Conservation (phyloP, 2,329 filamentous ascomycete species). For the Penicillium griseofulvum region DNA sequence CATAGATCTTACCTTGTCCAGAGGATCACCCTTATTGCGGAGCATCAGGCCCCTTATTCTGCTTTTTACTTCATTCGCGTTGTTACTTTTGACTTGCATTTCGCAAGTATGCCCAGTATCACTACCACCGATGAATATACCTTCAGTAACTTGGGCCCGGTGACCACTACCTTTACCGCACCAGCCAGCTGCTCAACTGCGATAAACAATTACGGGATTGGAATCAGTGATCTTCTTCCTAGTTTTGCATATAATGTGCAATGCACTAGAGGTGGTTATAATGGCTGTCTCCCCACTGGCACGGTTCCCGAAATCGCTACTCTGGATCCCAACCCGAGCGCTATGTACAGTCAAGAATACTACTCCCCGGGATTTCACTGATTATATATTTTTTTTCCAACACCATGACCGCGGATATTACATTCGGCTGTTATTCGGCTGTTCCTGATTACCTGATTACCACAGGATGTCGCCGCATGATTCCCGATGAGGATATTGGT, state of each 20-base stretch:
- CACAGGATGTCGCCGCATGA: neutral
- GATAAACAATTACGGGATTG: neutral
- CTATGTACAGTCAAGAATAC: too few species aligned
- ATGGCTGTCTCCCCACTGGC: neutral
- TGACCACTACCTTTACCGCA: slow-evolving; percentile 13
- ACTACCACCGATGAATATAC: neutral
- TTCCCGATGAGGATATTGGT: neutral
- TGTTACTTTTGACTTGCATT: neutral
- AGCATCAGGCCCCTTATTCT: too few species aligned
- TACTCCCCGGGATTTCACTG: slow-evolving; percentile 16
- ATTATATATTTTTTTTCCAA: too few species aligned
- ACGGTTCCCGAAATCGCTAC: too few species aligned
- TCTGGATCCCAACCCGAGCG: too few species aligned
- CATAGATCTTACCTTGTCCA: too few species aligned
- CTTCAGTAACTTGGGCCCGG: slow-evolving; percentile 10
- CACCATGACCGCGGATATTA: slow-evolving; percentile 34
- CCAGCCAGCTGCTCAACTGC: slow-evolving; percentile 6
- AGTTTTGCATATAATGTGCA: neutral
- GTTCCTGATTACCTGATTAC: neutral
- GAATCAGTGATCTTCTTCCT: neutral
- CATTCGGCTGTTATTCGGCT: slow-evolving; percentile 29
- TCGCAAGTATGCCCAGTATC: neutral
- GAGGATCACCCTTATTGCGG: too few species aligned
- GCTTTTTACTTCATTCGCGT: neutral
- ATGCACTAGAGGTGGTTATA: neutral